Evolutionary conservation across 2,329 filamentous ascomycete genomes (phyloP).

Genomic region (Hymenoscyphus infarciens): DNA sequence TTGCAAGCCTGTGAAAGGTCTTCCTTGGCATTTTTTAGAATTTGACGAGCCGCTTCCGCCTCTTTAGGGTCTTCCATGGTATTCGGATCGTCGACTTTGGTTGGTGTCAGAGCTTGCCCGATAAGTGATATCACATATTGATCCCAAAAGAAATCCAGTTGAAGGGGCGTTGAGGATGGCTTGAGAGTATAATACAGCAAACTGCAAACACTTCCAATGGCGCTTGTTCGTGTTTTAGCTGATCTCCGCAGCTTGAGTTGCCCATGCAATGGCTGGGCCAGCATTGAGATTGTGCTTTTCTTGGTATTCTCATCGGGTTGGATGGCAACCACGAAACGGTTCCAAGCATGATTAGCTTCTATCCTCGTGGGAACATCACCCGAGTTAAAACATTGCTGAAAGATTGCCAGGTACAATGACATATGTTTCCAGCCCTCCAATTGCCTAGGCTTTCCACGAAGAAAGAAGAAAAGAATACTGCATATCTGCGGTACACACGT

Average conservation of each 20-base stretch:
- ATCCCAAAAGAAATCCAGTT: slow-evolving; percentile 77
- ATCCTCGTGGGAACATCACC: slow-evolving; percentile 66
- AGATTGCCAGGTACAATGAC: slow-evolving; percentile 69
- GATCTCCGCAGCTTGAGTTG: slow-evolving; percentile 65
- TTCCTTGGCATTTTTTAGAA: slow-evolving; percentile 38
- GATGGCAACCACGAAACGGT: slow-evolving; percentile 73
- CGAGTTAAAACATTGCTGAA: slow-evolving; percentile 81
- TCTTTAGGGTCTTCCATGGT: slow-evolving; percentile 32
- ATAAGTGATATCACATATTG: slow-evolving; percentile 66
- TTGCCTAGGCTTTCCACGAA: slow-evolving; percentile 59
- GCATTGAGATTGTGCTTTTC: slow-evolving; percentile 54
- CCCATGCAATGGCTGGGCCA: slow-evolving; percentile 65
- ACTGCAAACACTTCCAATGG: slow-evolving; percentile 70
- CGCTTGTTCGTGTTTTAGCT: slow-evolving; percentile 45
- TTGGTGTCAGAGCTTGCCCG: slow-evolving; percentile 47
- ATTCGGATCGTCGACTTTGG: slow-evolving; percentile 29
- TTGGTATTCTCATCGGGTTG: slow-evolving; percentile 58
- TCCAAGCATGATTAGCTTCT: slow-evolving; percentile 83
- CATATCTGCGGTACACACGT: slow-evolving; percentile 80
- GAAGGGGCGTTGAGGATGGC: slow-evolving; percentile 60
- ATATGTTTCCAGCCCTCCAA: slow-evolving; percentile 68
- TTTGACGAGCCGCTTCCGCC: no score
- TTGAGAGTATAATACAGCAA: slow-evolving; percentile 80
- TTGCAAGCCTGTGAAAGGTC: slow-evolving; percentile 57
- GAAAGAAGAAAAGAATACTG: slow-evolving; percentile 75